phyloP scores from a whole-genome alignment of 768 basidiomycete genomes.

The Suillus cothurnatus region DNA sequence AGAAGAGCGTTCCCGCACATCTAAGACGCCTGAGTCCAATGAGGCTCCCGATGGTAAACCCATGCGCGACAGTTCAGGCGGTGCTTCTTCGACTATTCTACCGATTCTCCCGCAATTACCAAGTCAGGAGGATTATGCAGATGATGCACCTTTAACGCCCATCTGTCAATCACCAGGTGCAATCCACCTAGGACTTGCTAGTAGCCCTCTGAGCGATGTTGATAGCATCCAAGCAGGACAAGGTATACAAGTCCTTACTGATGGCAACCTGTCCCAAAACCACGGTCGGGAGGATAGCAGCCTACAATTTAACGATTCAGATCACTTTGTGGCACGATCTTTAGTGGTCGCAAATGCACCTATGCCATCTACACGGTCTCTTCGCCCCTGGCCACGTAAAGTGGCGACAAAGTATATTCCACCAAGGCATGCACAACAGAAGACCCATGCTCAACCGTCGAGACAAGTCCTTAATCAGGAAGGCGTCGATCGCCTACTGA shows the following conservation, averaged over 20 bases:
- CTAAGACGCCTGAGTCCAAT: neutral
- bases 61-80: neutral
- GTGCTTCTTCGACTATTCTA: neutral
- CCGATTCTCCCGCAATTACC: neutral
- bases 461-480: conserved; percentile 5
- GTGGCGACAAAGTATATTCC: conserved; percentile 2
- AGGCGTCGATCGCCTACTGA: conserved; percentile 20
- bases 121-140: neutral
- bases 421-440: neutral
- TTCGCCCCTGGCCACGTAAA: conserved; percentile 27
- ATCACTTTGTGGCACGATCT: neutral
- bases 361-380: neutral
- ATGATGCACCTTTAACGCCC: neutral
- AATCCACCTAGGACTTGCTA: neutral
- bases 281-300: neutral
- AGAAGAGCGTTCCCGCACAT: neutral
- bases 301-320: neutral
- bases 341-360: neutral
- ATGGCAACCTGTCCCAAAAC: neutral
- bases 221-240: neutral
- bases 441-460: neutral
- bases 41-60: neutral
- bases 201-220: neutral
- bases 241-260: neutral
- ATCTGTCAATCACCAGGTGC: neutral